Conservation (phyloP, 2,329 filamentous ascomycete genomes). For the Cladorrhinum sp. region DNA sequence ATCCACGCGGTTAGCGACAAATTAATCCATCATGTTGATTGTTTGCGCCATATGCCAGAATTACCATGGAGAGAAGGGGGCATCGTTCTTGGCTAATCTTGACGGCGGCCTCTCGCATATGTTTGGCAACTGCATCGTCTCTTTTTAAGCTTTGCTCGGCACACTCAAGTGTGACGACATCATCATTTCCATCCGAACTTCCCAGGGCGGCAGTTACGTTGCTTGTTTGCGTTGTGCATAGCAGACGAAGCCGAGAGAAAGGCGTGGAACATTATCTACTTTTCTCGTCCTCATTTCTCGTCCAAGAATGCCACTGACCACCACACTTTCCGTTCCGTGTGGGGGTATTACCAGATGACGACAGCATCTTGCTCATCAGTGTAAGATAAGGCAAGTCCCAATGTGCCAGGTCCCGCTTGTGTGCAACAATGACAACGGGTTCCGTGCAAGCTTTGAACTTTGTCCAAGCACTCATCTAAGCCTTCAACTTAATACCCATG, state of each 20-base stretch:
- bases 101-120: not conserved
- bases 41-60: not conserved
- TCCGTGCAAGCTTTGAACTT: not conserved
- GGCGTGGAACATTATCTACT: not conserved
- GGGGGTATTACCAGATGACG: not conserved
- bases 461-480: not conserved
- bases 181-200: not conserved
- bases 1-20: conserved; percentile 2
- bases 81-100: not conserved
- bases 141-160: not conserved
- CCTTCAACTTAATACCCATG: not conserved
- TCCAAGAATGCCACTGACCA: not conserved
- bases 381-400: no score
- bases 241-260: not conserved
- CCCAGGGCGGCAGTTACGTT: not conserved
- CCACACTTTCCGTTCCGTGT: no score
- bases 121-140: not conserved
- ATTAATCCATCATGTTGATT: not conserved
- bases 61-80: not conserved
- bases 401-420: not conserved
- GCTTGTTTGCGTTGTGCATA: not conserved
- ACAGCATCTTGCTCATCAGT: not conserved
- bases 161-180: not conserved
- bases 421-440: not conserved
- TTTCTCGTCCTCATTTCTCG: not conserved